Percentiles rank a stretch among this genome's conserved stretches.
Conservation (phyloP, 1,284 basidiomycete species). For the Ceratobasidium sp. region DNA sequence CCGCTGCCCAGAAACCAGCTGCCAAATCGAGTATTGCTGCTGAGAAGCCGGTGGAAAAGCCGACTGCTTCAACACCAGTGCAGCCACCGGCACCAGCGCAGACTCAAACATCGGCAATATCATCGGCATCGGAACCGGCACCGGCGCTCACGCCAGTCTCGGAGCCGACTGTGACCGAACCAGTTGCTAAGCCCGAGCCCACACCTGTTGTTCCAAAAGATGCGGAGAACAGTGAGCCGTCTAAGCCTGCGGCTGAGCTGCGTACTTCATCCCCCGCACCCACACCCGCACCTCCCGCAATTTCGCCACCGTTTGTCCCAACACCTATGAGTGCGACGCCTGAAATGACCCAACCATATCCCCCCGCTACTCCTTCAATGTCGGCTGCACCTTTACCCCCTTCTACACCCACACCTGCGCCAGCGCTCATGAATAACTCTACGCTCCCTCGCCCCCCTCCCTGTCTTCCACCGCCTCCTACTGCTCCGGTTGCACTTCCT, state of each 20-base stretch:
- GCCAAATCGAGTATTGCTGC: background rate
- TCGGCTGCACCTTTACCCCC: background rate
- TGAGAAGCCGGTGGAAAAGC: background rate
- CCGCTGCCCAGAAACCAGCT: background rate
- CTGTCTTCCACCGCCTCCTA: background rate
- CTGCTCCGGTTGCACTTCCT: background rate
- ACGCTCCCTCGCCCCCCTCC: background rate
- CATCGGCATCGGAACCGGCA: background rate
- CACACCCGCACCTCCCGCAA: background rate
- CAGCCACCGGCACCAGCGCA: background rate
- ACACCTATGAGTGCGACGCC: slow-evolving; percentile 35
- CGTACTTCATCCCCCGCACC: background rate
- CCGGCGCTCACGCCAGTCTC: background rate
- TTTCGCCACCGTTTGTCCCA: slow-evolving; percentile 41
- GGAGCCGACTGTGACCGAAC: slow-evolving; percentile 7
- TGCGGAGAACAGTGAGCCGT: background rate
- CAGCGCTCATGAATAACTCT: too few species aligned
- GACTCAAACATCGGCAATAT: background rate
- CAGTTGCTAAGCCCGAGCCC: background rate
- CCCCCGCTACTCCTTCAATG: background rate
- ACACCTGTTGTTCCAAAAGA: background rate
- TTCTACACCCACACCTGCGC: too few species aligned
- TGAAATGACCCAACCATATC: background rate
- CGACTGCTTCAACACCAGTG: background rate
- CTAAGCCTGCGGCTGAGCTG: background rate